Evolutionary conservation across 176 grass and related monocot species (phyloP), one percentile per base, ranked within the genome.

Genomic region (Calamus simplicifolius): DNA sequence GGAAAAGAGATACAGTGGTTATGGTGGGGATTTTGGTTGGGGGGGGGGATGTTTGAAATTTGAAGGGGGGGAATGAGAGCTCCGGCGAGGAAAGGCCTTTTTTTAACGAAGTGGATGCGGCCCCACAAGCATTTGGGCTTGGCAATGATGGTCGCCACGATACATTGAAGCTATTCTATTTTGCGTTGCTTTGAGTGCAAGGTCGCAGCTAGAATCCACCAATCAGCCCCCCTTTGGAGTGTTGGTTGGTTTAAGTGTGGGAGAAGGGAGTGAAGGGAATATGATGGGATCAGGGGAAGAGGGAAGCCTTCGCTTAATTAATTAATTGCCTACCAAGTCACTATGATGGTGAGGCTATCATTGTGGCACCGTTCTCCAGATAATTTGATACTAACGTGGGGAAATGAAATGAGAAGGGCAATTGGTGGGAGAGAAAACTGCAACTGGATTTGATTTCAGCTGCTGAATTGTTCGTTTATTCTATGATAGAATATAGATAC

Each of bases 161-260:
- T 59, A 62, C 25, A 23, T n/a, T 72, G 5, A n/a, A 2, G 27
- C 5, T 57, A 25, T 70, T 79, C 72, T 65, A 48, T 51, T 82
- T 61, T 72, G 60, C 21, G 50, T 82, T 77, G 73, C 79, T 82
- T 82, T 77, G 79, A 72, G 79, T 82, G 70, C 73, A 82, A 82
- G 79, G 28, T 25, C 67, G 61, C 63, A 29, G 62, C 71, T 16
- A 69, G 52, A 65, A 51, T 19, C 60, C 19, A 62, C 64, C 69
- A 59, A 72, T 25, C 58, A 64, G 62, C 27, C 57, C 19, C 19
- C 21, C 16, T 48, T 68, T 63, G 19, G 52, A 59, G 48, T 54
- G 72, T 56, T 59, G 66, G 72, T 75, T 66, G 65, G 79, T 75
- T 75, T 75, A 59, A 71, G 79, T 71, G 79, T 53, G 71, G 53